Evolutionary conservation across 2,329 filamentous ascomycete species (phyloP).

Genomic region (Ophiocordyceps camponoti-saundersi): DNA sequence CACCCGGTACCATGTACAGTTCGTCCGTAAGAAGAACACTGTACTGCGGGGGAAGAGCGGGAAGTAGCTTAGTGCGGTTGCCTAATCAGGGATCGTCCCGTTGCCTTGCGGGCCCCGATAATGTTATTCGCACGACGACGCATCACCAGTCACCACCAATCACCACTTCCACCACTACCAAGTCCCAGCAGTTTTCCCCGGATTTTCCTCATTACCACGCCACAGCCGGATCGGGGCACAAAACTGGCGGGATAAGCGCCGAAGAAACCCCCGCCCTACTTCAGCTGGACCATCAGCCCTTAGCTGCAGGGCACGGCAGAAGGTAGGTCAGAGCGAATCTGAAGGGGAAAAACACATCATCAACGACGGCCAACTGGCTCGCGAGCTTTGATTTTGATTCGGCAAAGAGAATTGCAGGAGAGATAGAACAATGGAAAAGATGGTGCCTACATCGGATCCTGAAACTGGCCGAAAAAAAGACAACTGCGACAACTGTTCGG

Average conservation of each 20-base stretch:
- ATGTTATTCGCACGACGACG: background rate
- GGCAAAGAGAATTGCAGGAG: background rate
- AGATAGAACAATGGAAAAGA: background rate
- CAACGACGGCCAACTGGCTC: background rate
- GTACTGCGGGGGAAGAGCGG: background rate
- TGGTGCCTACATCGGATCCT: background rate
- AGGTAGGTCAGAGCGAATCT: background rate
- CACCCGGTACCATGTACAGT: too few species aligned
- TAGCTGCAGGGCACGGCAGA: background rate
- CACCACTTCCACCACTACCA: too few species aligned
- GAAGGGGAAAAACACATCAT: background rate
- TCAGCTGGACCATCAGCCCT: background rate
- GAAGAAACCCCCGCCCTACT: background rate
- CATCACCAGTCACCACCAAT: background rate
- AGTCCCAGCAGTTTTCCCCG: background rate
- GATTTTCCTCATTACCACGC: background rate
- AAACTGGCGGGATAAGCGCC: conserved; percentile 2
- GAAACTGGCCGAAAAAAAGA: background rate
- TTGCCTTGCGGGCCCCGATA: too few species aligned
- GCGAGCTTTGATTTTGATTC: background rate
- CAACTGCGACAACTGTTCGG: background rate
- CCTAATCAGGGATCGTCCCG: background rate
- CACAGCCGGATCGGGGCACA: background rate
- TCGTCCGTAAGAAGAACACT: background rate
- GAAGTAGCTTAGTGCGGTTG: background rate